Conservation (phyloP, 495 filamentous ascomycete genomes). For the Clavariopsis aquatica region DNA sequence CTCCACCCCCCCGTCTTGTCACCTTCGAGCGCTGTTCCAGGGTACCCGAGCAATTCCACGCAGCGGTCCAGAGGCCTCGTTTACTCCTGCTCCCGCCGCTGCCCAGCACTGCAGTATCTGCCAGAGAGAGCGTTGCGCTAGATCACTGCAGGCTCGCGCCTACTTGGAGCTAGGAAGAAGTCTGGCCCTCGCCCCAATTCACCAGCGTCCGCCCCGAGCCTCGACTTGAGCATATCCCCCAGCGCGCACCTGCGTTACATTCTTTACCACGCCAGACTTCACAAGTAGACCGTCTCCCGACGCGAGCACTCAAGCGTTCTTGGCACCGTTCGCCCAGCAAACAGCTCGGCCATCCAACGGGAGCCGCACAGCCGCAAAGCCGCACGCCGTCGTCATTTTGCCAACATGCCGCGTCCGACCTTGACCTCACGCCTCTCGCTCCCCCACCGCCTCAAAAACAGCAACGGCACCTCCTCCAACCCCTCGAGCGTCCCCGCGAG, state of each 20-base stretch:
- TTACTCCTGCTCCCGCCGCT: too few relatives aligned
- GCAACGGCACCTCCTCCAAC: constrained; percentile 13
- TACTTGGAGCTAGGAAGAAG: background rate
- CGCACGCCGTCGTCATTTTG: constrained; percentile 4
- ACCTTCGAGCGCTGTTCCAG: too few relatives aligned
- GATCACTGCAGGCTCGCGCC: too few relatives aligned
- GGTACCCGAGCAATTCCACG: too few relatives aligned
- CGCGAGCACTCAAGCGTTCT: constrained; percentile 20
- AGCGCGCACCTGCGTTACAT: background rate
- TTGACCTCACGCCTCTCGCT: constrained; percentile 37
- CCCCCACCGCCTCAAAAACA: constrained; percentile 35
- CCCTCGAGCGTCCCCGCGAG: constrained; percentile 29
- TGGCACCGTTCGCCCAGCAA: constrained; percentile 18
- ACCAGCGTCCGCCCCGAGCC: background rate
- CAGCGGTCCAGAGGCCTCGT: too few relatives aligned
- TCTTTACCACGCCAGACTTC: background rate
- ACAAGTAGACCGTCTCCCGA: background rate
- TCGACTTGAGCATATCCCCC: background rate
- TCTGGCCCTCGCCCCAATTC: background rate
- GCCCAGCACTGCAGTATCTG: too few relatives aligned
- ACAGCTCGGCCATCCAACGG: constrained; percentile 5
- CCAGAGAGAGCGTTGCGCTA: too few relatives aligned
- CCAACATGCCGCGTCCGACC: constrained; percentile 38
- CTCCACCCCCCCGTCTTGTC: too few relatives aligned
- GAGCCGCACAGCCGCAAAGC: constrained; percentile 2